Percentiles rank a stretch among this genome's conserved stretches.
phyloP scores from a whole-genome alignment of 257 asterid species.

The Solanum virginianum region DNA sequence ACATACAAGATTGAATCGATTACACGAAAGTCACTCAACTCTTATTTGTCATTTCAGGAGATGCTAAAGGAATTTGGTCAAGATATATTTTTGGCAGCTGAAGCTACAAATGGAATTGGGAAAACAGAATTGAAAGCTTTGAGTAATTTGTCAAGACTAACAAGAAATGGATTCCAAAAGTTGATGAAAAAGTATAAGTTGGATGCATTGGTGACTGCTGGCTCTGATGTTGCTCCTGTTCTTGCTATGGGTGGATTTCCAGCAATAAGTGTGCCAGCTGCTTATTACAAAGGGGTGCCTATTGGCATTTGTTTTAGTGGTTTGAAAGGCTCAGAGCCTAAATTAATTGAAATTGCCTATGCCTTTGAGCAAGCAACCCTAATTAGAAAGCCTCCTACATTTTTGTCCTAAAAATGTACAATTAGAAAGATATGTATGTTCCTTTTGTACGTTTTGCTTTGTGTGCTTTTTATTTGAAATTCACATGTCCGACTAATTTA shows the following conservation, averaged over 20 bases:
- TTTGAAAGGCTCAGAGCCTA: constrained; percentile 38
- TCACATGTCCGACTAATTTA: background rate
- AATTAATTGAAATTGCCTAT: constrained; percentile 39
- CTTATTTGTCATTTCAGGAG: constrained; percentile 14
- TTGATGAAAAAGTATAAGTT: constrained; percentile 18
- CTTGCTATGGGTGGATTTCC: constrained; percentile 42
- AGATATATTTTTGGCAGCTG: constrained; percentile 21
- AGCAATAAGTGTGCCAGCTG: constrained; percentile 40
- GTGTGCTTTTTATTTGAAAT: background rate
- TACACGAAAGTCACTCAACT: background rate
- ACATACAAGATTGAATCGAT: background rate
- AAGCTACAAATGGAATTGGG: constrained; percentile 28
- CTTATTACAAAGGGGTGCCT: constrained; percentile 23
- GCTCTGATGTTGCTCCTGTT: background rate
- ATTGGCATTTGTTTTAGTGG: constrained; percentile 44
- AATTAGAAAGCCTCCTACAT: constrained; percentile 38
- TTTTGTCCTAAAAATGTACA: background rate
- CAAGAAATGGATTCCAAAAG: constrained; percentile 19
- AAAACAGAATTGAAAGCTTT: constrained; percentile 14
- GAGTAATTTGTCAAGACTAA: background rate
- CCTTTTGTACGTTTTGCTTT: background rate
- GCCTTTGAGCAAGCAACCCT: constrained; percentile 47
- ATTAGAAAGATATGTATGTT: background rate
- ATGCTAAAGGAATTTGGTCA: constrained; percentile 23
- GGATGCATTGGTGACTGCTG: constrained; percentile 25